A percentile compares a stretch with the other conserved stretches of the same genome.
phyloP scores from a whole-genome alignment of 306 rosid species.

The Gastrolobium bilobum region DNA sequence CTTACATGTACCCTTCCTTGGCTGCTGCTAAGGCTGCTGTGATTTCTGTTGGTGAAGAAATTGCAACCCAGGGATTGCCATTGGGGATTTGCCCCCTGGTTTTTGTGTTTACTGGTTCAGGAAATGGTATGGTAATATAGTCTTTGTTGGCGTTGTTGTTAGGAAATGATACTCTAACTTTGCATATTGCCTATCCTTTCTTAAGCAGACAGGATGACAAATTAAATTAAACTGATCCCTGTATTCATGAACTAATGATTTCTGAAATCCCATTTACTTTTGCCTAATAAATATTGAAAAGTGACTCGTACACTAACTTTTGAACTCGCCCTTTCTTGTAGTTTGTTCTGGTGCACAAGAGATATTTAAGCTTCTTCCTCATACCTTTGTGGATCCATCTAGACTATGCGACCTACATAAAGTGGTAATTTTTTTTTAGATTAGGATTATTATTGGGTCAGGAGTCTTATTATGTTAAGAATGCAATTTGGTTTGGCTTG shows the following conservation, averaged over 20 bases:
- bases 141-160: constrained; percentile 22
- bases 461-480: not conserved
- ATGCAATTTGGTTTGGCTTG: not conserved
- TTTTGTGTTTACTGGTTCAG: constrained; percentile 91
- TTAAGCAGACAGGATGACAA: not conserved
- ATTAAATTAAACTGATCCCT: constrained; percentile 17
- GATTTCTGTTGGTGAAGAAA: constrained; percentile 93
- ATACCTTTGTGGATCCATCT: constrained; percentile 81
- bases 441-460: not conserved
- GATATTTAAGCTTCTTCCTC: constrained; percentile 95
- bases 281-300: constrained; percentile 13
- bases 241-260: constrained; percentile 16
- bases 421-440: constrained; percentile 54
- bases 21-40: constrained; percentile 98
- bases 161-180: constrained; percentile 49
- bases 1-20: constrained; percentile 96
- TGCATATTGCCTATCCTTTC: constrained; percentile 18
- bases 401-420: constrained; percentile 65
- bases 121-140: constrained; percentile 70
- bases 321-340: constrained; percentile 51
- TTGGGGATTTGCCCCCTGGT: constrained; percentile 89
- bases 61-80: constrained; percentile 83
- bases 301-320: constrained; percentile 17
- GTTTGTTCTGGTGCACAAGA: constrained; percentile 93
- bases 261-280: constrained; percentile 30